Base-by-base conservation (phyloP, 768 basidiomycete genomes). In the Pholiota molesta region DNA sequence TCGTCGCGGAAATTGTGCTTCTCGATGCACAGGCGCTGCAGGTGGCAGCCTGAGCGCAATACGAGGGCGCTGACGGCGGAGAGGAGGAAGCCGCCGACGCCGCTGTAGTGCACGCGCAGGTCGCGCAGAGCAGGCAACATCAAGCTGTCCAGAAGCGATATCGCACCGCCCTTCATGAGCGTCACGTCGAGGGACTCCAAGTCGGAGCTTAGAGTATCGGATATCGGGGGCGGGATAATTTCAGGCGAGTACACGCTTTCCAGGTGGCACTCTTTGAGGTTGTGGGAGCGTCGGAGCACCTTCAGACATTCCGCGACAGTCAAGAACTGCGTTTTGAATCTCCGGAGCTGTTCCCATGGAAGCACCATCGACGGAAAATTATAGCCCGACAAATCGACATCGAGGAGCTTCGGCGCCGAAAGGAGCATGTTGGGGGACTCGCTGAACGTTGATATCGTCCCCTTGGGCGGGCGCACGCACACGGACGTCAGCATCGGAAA, bases 401-500 rank as follows among this genome's bases (percentile, higher is more conserved):
- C 65, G 23, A 61, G 52, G 11, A 72, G 59, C 21, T 62, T 61
- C 2, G 71, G 69, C 6, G 68, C 63, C 7, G 63, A 61, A 2
- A 60, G 59, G 52, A 72, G 69, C 57, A 72, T 72, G 37, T 68
- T 59, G 1, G 71, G 71, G 8, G 71, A 68, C 14, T 64, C 59
- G 53, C 62, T 70, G 61, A 72, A 72, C 2, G 71, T 66, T 5
- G 68, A 65, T 29, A 70, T 70, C 7, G 68, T 61, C n/a, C 71
- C 68, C 52, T 67, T 69, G 4, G 71, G 68, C 2, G 71, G 57
- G 2, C 59, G 61, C 21, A 67, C 37, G 3, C 55, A 60, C 14
- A 65, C 63, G 16, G 65, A 67, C 1, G 52, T 59, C 35, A 71
- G 61, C 37, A 58, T 59, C 19, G 71, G 68, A 52, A 72, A 70